Percentiles rank a stretch among this genome's conserved stretches.
Evolutionary conservation across 805 yeast species (phyloP).

Genomic region (Ogataea angusta): DNA sequence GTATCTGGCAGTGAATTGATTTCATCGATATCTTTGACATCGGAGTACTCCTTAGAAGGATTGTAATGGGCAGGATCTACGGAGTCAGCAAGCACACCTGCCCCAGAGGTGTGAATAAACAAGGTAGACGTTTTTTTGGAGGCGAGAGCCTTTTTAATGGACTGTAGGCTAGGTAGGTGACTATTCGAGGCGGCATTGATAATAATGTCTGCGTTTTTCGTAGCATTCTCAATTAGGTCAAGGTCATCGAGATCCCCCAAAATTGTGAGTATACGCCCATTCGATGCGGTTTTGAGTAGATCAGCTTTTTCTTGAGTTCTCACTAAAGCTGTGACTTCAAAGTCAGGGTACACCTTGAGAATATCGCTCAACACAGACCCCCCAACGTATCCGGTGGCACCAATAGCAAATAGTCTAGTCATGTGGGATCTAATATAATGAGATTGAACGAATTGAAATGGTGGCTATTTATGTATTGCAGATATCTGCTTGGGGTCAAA

Average conservation of each 20-base stretch:
- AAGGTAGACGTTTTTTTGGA: slow-evolving; percentile 24
- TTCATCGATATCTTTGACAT: slow-evolving; percentile 34
- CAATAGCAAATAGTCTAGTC: neutral
- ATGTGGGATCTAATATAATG: too few species aligned
- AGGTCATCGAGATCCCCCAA: slow-evolving; percentile 3
- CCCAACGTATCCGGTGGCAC: neutral
- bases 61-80: slow-evolving; percentile 48
- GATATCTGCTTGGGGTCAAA: too few species aligned
- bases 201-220: neutral
- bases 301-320: slow-evolving; percentile 2
- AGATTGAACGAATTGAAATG: too few species aligned
- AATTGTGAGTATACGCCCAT: neutral
- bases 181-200: slow-evolving; percentile 10
- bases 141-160: slow-evolving; percentile 3
- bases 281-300: neutral
- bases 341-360: neutral
- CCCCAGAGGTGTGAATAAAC: slow-evolving; percentile 38
- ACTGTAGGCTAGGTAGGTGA: slow-evolving; percentile 10
- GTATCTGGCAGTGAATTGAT: slow-evolving; percentile 26
- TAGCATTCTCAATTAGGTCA: neutral
- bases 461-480: too few species aligned
- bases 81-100: slow-evolving; percentile 40
- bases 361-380: neutral
- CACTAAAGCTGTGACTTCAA: neutral
- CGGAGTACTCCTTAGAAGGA: slow-evolving; percentile 38